Evolutionary conservation across 192 early-diverging fungal species (phyloP), one percentile per base, ranked within the genome.

Genomic region (Oehlia diaphana): DNA sequence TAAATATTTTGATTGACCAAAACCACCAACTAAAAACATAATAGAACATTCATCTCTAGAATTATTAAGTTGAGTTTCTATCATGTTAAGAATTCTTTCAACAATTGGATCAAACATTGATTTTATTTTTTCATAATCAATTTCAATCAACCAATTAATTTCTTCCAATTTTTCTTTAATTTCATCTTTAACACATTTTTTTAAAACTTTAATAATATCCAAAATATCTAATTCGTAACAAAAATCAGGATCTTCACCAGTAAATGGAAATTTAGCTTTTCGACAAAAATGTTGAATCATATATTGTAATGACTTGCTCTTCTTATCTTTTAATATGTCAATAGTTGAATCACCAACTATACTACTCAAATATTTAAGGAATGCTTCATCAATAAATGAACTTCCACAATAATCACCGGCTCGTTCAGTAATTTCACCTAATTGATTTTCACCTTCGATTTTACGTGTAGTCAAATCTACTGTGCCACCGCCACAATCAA

Each of bases 1-100:
- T 5, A 90, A 80, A 63, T 90, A 90, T 74, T 87, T 87, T 47
- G 89, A 90, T 0, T 86, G 84, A 19, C 86, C 85, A 68, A 90
- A 90, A 4, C 89, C 89, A 81, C 89, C 89, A 58, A 90, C 89
- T 28, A 90, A 78, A 75, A 90, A 86, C 63, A 90, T 85, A 62
- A 87, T 86, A 23, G 87, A 84, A 39, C 86, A 77, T 12, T 75
- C 76, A 23, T 83, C 80, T 19, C 63, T 26, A 5, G 79, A 72
- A 62, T 87, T 83, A 4, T 85, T 73, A 80, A 90, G 76, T 68
- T 90, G 89, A 68, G 86, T 84, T 35, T 87, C 85, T 72, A 88
- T 87, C 79, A 90, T 74, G 65, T 77, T 82, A 10, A 88, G 49
- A 2, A 90, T 85, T 82, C 87, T 84, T 73, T 86, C 83, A 19